Evolutionary conservation across 805 yeast species (phyloP), one percentile per base, ranked within the genome.

Genomic region (Myxozyma sirexii): DNA sequence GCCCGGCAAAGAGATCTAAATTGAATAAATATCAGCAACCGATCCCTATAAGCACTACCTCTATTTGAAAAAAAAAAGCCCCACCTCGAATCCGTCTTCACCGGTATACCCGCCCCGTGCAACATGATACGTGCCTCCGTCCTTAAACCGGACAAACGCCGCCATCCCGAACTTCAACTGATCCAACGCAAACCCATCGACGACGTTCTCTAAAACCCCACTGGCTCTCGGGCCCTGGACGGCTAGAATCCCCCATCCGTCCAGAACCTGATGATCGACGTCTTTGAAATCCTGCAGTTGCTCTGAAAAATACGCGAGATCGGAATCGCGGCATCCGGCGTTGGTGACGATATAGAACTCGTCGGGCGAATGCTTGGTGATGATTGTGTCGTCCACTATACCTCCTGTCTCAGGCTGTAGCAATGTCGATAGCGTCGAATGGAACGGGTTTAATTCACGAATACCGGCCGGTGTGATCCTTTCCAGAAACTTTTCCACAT

Each of bases 91-190:
- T 1, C 99, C 99, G 73, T 94, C 99, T 75, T 94, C 99, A 19
- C 99, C 99, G 5, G 99, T 94, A 78, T 94, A 94, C 1, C 99
- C 99, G 24, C 96, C 89, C 74, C 99, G 85, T 2, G 97, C 88
- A n/a, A 91, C 80, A 71, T 91, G 96, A 33, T 59, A 52, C 52
- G 79, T 76, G 29, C 51, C 69, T 52, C 76, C 74, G 39, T 59
- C 63, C n/a, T 26, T 19, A 55, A 63, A 24, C 23, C 21, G 27
- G 13, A 58, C 44, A 6, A 41, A 45, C 6, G 55, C 62, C 13
- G 63, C 33, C 80, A 71, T 31, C 54, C 98, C 98, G 72, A 94
- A 94, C 63, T 81, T 83, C 57, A 94, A 76, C 55, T 79, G 76
- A 7, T 80, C 73, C 53, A 94, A 78, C 67, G 86, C 82, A n/a